A percentile compares a stretch with the other conserved stretches of the same genome.
Evolutionary conservation across 2,329 filamentous ascomycete genomes (phyloP).

Genomic region (Monosporascus sp.): DNA sequence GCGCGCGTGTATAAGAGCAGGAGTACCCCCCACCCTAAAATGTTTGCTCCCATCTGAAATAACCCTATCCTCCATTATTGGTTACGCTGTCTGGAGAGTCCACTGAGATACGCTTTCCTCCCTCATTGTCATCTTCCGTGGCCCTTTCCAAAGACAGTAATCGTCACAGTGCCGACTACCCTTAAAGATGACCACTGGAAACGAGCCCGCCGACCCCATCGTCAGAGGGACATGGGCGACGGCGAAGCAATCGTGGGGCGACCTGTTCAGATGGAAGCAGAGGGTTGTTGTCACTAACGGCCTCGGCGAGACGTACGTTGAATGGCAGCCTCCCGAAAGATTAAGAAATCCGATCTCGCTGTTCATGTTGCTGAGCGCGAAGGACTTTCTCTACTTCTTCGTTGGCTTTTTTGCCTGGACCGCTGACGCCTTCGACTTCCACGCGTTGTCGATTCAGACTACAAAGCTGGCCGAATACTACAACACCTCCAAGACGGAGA

Average conservation of each 20-base stretch:
- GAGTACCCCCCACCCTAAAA: background rate
- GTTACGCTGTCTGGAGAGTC: background rate
- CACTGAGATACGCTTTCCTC: background rate
- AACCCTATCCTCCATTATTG: too few species aligned
- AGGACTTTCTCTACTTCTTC: constrained; percentile 70
- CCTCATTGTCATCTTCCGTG: background rate
- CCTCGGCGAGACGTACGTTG: constrained; percentile 57
- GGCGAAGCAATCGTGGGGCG: constrained; percentile 56
- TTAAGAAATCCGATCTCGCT: constrained; percentile 67
- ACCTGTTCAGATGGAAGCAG: constrained; percentile 71
- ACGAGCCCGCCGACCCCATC: constrained; percentile 52
- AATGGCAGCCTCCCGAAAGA: constrained; percentile 63
- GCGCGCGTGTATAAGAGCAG: background rate
- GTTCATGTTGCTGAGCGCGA: constrained; percentile 55
- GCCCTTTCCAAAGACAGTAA: background rate
- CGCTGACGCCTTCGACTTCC: constrained; percentile 79
- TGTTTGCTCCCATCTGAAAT: too few species aligned
- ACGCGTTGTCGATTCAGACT: constrained; percentile 73
- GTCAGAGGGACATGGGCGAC: constrained; percentile 60
- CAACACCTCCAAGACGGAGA: constrained; percentile 50
- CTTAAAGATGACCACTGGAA: constrained; percentile 14
- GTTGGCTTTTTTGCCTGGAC: constrained; percentile 73
- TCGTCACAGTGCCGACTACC: background rate
- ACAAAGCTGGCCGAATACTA: constrained; percentile 61
- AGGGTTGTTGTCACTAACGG: constrained; percentile 62